Evolutionary conservation across 2,329 filamentous ascomycete species (phyloP), one percentile per base, ranked within the genome.

Genomic region (Aspergillus glaucus): DNA sequence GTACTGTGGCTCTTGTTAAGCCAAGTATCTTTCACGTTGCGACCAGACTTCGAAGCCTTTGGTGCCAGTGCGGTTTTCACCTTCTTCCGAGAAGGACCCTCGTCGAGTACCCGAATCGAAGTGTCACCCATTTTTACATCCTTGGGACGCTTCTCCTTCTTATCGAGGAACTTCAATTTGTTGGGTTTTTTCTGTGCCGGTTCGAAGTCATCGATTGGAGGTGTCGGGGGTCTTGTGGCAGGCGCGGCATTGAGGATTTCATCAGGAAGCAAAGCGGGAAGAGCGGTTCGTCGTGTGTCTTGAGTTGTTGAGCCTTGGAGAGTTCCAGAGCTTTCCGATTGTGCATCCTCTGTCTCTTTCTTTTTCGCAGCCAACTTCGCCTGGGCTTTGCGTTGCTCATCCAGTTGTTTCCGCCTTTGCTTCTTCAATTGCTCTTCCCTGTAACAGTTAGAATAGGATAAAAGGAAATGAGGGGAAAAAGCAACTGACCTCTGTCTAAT

Each of bases 201-300:
- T 8, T 51, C 52, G 5, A 51, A 47, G 30, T 62, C 61, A 45
- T 72, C 65, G 3, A 62, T 62, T 1, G 74, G 73, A 4, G 73
- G 73, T 1, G 73, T 76, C 2, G 72, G 72, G 4, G 73, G 70
- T 21, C 73, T 67, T 8, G 61, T 59, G 26, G 68, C 64, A 19
- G 73, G 74, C 22, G 72, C 70, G 12, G 71, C 69, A 45, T 73
- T 74, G 44, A 80, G 62, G 39, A 80, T 72, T 21, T 76, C 74
- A 45, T 74, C 71, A 4, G 77, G 77, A 30, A 80, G 72, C 19
- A 79, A 67, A 36, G 69, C 70, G 5, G 77, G 77, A 10, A 79
- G 68, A n/a, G 62, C 59, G 9, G 56, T 63, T 53, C 62, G 62
- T 58, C 65, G 59, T 53, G 64, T 49, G 46, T 69, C 66, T 50